These are phyloP conservation scores for Saccharum hybrid DNA, from an alignment of 202 grass and related monocot species.

Conservation along the genomic window DNA sequence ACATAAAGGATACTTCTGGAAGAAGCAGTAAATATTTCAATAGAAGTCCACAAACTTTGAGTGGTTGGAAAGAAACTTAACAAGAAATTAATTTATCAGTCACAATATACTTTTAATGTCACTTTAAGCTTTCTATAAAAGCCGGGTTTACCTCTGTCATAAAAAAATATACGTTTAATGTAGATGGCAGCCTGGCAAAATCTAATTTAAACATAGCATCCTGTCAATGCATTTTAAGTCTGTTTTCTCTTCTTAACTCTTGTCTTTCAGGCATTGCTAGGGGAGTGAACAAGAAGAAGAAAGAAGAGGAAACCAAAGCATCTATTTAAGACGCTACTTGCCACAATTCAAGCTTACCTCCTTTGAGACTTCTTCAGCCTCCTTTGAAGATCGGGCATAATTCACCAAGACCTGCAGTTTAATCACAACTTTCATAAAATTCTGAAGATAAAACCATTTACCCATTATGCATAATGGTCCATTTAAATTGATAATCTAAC, in stretches of 20 bases:
- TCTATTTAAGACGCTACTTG: not conserved
- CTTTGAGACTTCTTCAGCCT: slow-evolving; percentile 92
- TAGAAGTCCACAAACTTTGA: not conserved
- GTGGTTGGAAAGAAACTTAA: not conserved
- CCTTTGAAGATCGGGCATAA: slow-evolving; percentile 89
- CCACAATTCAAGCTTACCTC: slow-evolving; percentile 52
- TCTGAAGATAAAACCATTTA: not conserved
- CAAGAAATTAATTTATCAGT: slow-evolving; percentile 3
- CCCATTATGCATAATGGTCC: not conserved
- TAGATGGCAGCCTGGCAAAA: not conserved
- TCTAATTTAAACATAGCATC: not conserved
- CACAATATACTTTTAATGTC: not conserved
- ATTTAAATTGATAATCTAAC: not conserved
- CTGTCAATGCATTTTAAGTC: not conserved
- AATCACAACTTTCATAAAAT: not conserved
- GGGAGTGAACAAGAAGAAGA: not conserved
- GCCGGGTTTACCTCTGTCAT: too few relatives aligned
- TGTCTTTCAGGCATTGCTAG: not conserved
- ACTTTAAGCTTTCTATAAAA: too few relatives aligned
- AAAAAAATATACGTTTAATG: not conserved
- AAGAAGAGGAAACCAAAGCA: not conserved
- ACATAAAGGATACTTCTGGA: not conserved
- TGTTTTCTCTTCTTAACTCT: slow-evolving; percentile 10
- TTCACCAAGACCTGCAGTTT: slow-evolving; percentile 80
- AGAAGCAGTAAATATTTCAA: not conserved